Conservation (phyloP, 257 asterid species). For the Leonotis leonurus region DNA sequence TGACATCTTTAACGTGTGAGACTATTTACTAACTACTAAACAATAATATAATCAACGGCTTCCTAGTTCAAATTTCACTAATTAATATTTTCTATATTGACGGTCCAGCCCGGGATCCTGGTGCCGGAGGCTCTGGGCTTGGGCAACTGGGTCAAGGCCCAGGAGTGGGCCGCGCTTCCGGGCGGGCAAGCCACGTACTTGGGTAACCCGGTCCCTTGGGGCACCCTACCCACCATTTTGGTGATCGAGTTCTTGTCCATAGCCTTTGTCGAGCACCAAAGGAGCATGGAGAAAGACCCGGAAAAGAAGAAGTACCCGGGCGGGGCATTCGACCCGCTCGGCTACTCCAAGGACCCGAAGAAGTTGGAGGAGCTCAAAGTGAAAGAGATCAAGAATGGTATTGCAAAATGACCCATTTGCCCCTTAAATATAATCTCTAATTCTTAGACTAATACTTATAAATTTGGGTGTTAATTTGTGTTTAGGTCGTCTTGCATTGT, state of each 20-base stretch:
- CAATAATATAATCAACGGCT: too few species aligned
- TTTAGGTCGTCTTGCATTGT: slow-evolving; percentile 69
- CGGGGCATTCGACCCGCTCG: slow-evolving; percentile 91
- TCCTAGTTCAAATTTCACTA: too few species aligned
- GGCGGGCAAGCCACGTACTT: slow-evolving; percentile 93
- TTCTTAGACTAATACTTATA: neutral
- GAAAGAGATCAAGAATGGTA: slow-evolving; percentile 92
- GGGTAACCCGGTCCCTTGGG: slow-evolving; percentile 99
- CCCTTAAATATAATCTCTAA: neutral
- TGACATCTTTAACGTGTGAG: too few species aligned
- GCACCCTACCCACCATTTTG: slow-evolving; percentile 83
- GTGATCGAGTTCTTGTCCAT: slow-evolving; percentile 75
- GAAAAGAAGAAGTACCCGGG: slow-evolving; percentile 98
- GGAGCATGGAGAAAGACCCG: slow-evolving; percentile 85
- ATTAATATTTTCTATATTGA: neutral
- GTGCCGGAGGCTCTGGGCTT: slow-evolving; percentile 86
- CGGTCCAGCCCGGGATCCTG: slow-evolving; percentile 60
- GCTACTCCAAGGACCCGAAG: slow-evolving; percentile 84
- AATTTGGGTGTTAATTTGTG: neutral
- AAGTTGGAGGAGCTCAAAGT: slow-evolving; percentile 67
- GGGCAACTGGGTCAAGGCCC: slow-evolving; percentile 97
- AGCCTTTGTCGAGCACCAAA: slow-evolving; percentile 90
- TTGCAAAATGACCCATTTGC: neutral
- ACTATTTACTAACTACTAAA: too few species aligned
- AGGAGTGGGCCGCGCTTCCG: slow-evolving; percentile 92